A percentile compares a stretch with the other conserved stretches of the same genome.
These are phyloP conservation scores for Thielaviopsis populi DNA, from an alignment of 2,329 filamentous ascomycete genomes.

Conservation along the genomic window DNA sequence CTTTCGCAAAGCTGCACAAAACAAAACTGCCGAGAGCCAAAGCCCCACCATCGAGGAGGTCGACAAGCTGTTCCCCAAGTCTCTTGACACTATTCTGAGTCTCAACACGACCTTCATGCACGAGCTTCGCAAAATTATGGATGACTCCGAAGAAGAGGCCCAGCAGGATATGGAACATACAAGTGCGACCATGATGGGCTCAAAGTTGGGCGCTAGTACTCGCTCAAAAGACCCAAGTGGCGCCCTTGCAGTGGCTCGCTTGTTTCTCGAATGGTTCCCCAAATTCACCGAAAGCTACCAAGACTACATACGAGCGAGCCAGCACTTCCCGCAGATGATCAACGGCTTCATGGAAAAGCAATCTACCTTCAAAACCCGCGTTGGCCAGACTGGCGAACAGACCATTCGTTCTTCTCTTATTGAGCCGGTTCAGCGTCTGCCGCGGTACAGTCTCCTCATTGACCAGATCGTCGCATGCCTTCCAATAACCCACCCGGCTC, in stretches of 20 bases:
- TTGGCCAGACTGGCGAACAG: slow-evolving; percentile 79
- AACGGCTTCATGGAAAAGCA: slow-evolving; percentile 64
- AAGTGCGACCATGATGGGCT: slow-evolving; percentile 29
- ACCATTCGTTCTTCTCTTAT: slow-evolving; percentile 81
- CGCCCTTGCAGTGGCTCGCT: slow-evolving; percentile 59
- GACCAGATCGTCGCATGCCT: slow-evolving; percentile 84
- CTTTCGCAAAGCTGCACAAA: slow-evolving; percentile 55
- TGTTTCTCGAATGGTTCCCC: slow-evolving; percentile 83
- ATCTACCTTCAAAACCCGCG: slow-evolving; percentile 66
- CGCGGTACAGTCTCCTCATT: slow-evolving; percentile 88
- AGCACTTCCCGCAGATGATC: slow-evolving; percentile 69
- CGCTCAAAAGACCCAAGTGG: slow-evolving; percentile 59
- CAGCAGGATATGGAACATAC: slow-evolving; percentile 56
- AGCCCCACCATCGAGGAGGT: slow-evolving; percentile 60
- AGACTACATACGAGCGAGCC: slow-evolving; percentile 82
- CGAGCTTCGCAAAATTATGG: slow-evolving; percentile 59
- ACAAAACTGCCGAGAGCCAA: slow-evolving; percentile 42
- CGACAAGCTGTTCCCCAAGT: slow-evolving; percentile 64
- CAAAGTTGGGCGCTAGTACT: slow-evolving; percentile 30
- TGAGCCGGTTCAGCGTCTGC: slow-evolving; percentile 86
- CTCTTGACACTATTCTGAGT: slow-evolving; percentile 64
- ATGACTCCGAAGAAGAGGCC: slow-evolving; percentile 70
- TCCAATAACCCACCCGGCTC: slow-evolving; percentile 70
- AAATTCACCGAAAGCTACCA: slow-evolving; percentile 83
- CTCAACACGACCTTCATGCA: slow-evolving; percentile 70